These are phyloP conservation scores for Gaeumannomyces sp. DNA, from an alignment of 2,329 filamentous ascomycete genomes.

Conservation along the genomic window DNA sequence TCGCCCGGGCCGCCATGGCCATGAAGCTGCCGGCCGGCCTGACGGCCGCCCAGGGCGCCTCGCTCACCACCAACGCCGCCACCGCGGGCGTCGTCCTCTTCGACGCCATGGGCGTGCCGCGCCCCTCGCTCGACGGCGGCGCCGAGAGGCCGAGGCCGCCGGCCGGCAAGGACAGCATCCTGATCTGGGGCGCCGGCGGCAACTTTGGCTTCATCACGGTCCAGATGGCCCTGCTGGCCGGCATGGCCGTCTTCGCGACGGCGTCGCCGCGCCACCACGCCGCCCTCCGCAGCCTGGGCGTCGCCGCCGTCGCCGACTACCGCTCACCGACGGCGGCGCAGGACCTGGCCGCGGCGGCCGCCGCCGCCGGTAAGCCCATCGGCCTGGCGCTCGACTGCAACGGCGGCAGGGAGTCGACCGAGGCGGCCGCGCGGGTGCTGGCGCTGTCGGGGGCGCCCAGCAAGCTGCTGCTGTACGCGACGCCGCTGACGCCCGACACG, in stretches of 20 bases:
- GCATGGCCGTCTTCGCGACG: constrained; percentile 11
- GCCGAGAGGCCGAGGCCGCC: not conserved
- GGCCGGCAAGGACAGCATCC: not conserved
- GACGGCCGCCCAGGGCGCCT: constrained; percentile 1
- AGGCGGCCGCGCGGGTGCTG: too few relatives aligned
- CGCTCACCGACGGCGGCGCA: constrained; percentile 4
- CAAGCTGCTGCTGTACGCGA: not conserved
- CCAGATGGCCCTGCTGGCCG: constrained; percentile 11
- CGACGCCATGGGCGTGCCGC: constrained; percentile 3
- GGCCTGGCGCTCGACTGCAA: constrained; percentile 3
- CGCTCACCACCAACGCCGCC: constrained; percentile 3
- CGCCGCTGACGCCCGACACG: not conserved
- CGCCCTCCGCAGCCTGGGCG: constrained; percentile 10
- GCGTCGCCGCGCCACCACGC: constrained; percentile 13
- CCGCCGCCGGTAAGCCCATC: constrained; percentile 1
- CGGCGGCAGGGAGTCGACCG: too few relatives aligned
- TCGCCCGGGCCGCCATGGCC: constrained; percentile 2
- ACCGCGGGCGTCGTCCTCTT: constrained; percentile 9
- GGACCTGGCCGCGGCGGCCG: constrained; percentile 16
- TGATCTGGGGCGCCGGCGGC: constrained; percentile 13
- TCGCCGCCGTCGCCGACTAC: constrained; percentile 12
- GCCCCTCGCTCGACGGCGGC: not conserved
- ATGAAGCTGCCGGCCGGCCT: constrained; percentile 3
- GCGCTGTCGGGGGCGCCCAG: not conserved
- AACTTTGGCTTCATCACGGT: constrained; percentile 8